A percentile compares a stretch with the other conserved stretches of the same genome.
These are phyloP conservation scores for Aspergillus cejpii DNA, from an alignment of 2,329 filamentous ascomycete species.

Conservation along the genomic window DNA sequence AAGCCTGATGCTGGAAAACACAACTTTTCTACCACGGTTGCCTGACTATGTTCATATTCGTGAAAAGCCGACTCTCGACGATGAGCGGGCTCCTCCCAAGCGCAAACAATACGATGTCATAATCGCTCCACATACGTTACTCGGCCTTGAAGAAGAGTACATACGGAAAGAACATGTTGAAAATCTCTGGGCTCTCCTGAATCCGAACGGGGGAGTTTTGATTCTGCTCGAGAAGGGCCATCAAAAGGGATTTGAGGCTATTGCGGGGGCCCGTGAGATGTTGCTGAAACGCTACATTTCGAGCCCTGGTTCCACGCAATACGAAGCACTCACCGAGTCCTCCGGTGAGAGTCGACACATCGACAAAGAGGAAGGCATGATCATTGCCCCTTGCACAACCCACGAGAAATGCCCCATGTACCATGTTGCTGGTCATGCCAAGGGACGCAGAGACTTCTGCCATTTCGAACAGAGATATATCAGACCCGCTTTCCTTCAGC, in stretches of 20 bases:
- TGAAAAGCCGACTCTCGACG: conserved; percentile 53
- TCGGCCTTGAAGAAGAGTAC: conserved; percentile 67
- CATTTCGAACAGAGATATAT: conserved; percentile 86
- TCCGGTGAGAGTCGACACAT: conserved; percentile 22
- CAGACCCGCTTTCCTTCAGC: conserved; percentile 73
- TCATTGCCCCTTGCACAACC: conserved; percentile 69
- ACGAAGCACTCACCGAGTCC: conserved; percentile 35
- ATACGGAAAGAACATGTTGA: conserved; percentile 71
- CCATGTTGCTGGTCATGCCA: conserved; percentile 58
- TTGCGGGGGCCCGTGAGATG: conserved; percentile 75
- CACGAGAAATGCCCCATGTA: conserved; percentile 89
- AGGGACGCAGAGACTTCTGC: conserved; percentile 81
- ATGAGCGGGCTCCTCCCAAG: conserved; percentile 47
- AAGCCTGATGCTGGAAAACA: conserved; percentile 73
- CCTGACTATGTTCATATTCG: conserved; percentile 71
- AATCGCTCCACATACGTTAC: conserved; percentile 76
- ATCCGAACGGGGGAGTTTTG: conserved; percentile 76
- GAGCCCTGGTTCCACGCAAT: conserved; percentile 49
- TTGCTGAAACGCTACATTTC: conserved; percentile 67
- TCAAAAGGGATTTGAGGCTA: conserved; percentile 82
- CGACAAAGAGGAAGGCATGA: conserved; percentile 55
- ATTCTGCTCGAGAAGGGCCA: conserved; percentile 87
- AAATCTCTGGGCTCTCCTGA: conserved; percentile 83
- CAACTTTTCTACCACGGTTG: conserved; percentile 84
- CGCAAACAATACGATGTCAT: conserved; percentile 85